phyloP scores from a whole-genome alignment of 202 grass and related monocot species.

The Musa balbisiana region DNA sequence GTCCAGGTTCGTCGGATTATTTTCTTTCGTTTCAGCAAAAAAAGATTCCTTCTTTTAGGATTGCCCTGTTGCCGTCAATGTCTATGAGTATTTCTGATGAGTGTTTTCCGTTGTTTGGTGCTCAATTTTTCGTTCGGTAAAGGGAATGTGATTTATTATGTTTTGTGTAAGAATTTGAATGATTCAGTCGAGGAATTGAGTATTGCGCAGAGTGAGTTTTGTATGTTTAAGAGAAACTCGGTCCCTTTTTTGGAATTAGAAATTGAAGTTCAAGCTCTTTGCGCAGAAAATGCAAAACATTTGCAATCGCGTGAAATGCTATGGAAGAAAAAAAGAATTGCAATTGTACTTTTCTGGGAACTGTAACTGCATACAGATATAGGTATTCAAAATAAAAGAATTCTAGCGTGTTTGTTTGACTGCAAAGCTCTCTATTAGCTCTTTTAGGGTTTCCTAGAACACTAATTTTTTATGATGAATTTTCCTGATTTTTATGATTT shows the following conservation, averaged over 20 bases:
- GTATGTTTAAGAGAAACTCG: no score
- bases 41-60: not conserved
- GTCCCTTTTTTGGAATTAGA: no score
- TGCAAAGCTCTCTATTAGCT: not conserved
- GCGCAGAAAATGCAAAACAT: no score
- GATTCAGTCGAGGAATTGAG: no score
- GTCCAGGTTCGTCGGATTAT: slow-evolving; percentile 40
- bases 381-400: not conserved
- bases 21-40: not conserved
- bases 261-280: no score
- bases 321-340: not conserved
- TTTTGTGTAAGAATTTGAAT: no score
- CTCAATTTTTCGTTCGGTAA: no score
- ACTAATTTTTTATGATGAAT: not conserved
- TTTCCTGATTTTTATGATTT: not conserved
- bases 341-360: not conserved
- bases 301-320: no score
- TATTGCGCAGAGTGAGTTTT: no score
- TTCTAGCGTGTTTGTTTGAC: not conserved
- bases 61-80: not conserved
- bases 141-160: no score
- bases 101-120: not conserved
- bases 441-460: not conserved
- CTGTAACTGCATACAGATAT: not conserved
- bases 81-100: not conserved